Evolutionary conservation across 2,329 filamentous ascomycete species (phyloP), one percentile per base, ranked within the genome.

Genomic region (Rachicladosporium sp.): DNA sequence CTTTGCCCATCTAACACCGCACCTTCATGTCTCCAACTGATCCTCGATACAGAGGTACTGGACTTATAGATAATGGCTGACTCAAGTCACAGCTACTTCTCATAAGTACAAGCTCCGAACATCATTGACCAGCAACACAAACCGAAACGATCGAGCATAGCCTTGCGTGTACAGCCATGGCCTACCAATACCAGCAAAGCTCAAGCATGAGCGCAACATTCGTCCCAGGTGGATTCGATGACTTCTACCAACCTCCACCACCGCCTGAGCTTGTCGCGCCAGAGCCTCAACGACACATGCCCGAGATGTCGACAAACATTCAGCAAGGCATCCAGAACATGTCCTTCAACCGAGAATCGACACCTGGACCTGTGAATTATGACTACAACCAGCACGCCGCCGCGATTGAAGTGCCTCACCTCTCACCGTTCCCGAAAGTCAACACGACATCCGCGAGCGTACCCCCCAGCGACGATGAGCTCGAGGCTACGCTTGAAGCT

Each of bases 231-330:
- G 73, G 73, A 37, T 67, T 71, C 49, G 78, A 82, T 62, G 76
- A 80, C 58, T 76, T 81, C 59, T 81, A 75, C 59, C 78, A 78
- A 58, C 74, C 80, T 68, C 69, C 70, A 31, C 58, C 57, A 27
- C 54, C 59, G 43, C 74, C 76, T 47, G 77, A 80, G 60, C 65
- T 82, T 54, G 71, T 82, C 48, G 79, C 79, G 53, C 80, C 80
- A 40, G 71, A 76, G 52, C 80, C 80, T 46, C 78, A 83, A 66
- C 73, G 79, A 32, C 40, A 42, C 7, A 42, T 42, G 40, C 52
- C 86, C 60, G 87, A 95, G 71, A 87, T 95, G 50, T 86, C 89
- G 51, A 83, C 89, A 64, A 89, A 94, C 65, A 95, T 98, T 76
- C 87, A 94, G 67, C 81, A 93, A 56, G 89, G 84, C 64, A 75